Evolutionary conservation across 345 rosid species (phyloP).

Genomic region (Bretschneidera sinensis): DNA sequence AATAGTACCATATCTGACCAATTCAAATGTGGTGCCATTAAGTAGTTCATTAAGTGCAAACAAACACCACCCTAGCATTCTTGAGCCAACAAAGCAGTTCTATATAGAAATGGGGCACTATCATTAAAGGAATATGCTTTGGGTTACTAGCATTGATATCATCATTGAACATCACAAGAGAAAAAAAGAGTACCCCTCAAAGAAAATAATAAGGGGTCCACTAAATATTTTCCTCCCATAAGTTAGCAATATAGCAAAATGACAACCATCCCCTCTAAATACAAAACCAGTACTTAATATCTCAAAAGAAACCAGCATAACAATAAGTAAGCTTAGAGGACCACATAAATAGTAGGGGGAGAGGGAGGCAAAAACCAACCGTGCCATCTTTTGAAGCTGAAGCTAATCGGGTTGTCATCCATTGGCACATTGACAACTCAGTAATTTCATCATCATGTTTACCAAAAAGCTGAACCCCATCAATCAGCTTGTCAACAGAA

Average conservation of each 20-base stretch:
- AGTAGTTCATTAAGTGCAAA: too few relatives aligned
- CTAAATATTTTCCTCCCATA: not conserved
- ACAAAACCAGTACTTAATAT: not conserved
- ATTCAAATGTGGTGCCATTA: too few relatives aligned
- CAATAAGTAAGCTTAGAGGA: conserved; percentile 3
- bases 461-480: conserved; percentile 69
- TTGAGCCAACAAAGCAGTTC: not conserved
- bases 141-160: not conserved
- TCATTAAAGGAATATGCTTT: not conserved
- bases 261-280: too few relatives aligned
- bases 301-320: conserved; percentile 1
- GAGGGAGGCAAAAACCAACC: conserved; percentile 30
- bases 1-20: too few relatives aligned
- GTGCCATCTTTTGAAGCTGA: conserved; percentile 77
- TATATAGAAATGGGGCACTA: too few relatives aligned
- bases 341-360: not conserved
- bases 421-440: conserved; percentile 70
- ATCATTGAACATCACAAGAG: not conserved
- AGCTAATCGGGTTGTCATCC: conserved; percentile 69
- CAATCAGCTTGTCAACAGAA: conserved; percentile 48
- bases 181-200: not conserved
- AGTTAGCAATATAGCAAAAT: too few relatives aligned
- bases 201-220: not conserved
- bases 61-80: too few relatives aligned
- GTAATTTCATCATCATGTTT: conserved; percentile 68